These are phyloP conservation scores for Psilocybe cubensis DNA, from an alignment of 768 basidiomycete species.

Conservation along the genomic window DNA sequence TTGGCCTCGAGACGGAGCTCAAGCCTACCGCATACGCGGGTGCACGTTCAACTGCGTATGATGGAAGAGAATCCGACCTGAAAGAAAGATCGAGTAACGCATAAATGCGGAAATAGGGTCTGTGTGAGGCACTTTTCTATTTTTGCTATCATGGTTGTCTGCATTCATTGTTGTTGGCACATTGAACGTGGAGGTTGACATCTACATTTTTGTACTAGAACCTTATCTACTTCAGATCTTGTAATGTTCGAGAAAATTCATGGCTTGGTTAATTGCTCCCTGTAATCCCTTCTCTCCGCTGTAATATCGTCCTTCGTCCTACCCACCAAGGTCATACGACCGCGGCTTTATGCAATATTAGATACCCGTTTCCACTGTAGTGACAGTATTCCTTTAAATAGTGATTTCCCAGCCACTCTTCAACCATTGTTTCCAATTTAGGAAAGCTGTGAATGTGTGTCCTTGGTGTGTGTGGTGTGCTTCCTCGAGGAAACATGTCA, in stretches of 20 bases:
- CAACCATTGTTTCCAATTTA: no score
- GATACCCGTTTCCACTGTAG: no score
- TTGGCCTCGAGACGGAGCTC: conserved; percentile 60
- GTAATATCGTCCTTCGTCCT: neutral
- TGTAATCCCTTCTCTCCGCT: neutral
- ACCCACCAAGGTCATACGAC: neutral
- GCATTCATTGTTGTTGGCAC: no score
- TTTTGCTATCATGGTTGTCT: conserved; percentile 13
- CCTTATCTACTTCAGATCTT: neutral
- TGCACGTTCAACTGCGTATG: conserved; percentile 13
- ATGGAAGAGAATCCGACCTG: conserved; percentile 9
- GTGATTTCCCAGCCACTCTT: no score
- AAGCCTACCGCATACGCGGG: conserved; percentile 18
- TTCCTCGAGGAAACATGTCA: neutral
- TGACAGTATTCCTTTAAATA: no score
- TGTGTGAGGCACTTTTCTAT: conserved; percentile 1
- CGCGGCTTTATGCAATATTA: neutral
- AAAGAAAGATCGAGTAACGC: conserved; percentile 14
- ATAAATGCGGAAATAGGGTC: neutral
- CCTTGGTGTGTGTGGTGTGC: no score
- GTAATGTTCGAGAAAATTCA: neutral
- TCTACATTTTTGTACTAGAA: neutral
- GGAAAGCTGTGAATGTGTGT: no score
- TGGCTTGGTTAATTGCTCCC: neutral
- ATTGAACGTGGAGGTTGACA: neutral